Conservation (phyloP, 495 filamentous ascomycete species). For the Daldinia loculata region DNA sequence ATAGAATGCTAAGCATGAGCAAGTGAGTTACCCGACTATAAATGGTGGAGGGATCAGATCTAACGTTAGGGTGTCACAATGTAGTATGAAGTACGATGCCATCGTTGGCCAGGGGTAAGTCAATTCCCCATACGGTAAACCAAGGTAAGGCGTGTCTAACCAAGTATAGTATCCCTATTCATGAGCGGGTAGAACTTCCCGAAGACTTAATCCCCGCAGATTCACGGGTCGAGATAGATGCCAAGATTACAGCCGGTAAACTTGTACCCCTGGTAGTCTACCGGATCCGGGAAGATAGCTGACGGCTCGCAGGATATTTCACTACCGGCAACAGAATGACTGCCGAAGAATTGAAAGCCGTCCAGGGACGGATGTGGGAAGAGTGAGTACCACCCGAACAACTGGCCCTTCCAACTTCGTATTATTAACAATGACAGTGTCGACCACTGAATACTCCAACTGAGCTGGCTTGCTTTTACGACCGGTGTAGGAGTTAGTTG, state of each 20-base stretch:
- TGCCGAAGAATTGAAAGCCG: conserved; percentile 81
- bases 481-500: conserved; percentile 34
- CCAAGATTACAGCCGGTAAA: conserved; percentile 98
- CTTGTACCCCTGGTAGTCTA: conserved; percentile 44
- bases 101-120: conserved; percentile 89
- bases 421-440: conserved; percentile 52
- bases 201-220: conserved; percentile 95
- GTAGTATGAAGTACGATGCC: conserved; percentile 96
- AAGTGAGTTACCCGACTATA: conserved; percentile 66
- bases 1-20: conserved; percentile 98
- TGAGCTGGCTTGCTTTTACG: conserved; percentile 24
- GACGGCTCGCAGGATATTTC: conserved; percentile 64
- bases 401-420: conserved; percentile 25
- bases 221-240: conserved; percentile 96
- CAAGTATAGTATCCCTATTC: conserved; percentile 76
- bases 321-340: conserved; percentile 94
- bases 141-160: conserved; percentile 36
- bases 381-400: conserved; percentile 62
- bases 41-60: conserved; percentile 17
- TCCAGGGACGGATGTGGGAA: conserved; percentile 93
- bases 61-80: conserved; percentile 32
- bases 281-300: conserved; percentile 33
- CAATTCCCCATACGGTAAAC: conserved; percentile 25
- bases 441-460: conserved; percentile 50
- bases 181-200: conserved; percentile 91